Base-by-base conservation (phyloP, 2,329 filamentous ascomycete species). In the Diaporthe citrichinensis region DNA sequence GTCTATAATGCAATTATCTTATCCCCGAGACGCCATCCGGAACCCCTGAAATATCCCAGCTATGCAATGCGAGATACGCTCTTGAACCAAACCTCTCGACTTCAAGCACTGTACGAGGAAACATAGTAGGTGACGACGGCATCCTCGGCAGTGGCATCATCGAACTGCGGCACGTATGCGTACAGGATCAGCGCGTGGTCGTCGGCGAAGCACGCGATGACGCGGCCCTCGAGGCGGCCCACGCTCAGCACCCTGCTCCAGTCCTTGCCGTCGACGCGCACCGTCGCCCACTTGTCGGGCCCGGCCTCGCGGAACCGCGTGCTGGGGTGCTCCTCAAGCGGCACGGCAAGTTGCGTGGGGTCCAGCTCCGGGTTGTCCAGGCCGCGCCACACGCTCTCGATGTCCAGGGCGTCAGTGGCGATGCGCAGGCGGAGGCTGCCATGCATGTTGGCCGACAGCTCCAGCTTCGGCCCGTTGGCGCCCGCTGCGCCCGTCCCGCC, bases 161-260 rank as follows among this genome's bases (percentile, higher is more conserved):
- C 94, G 71, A 92, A 92, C 79, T 92, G 90, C 20, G 93, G 89
- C 44, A 97, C 88, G 79, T 95, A 97, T 3, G 97, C 95, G 81
- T 97, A 97, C 36, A 97, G 86, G 55, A 97, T 95, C 77, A 97
- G 83, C 3, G 94, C 94, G 82, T 95, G 92, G 72, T 94, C 93
- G 80, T 97, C 89, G 53, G 92, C 92, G 83, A 97, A 95, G 82
- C 96, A 98, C 74, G 96, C 97, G 86, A 98, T 97, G 71, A 98
- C 96, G 79, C 95, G 90, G 0, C 95, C 96, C 79, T 97, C 96
- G 41, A 98, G 86, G 69, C 96, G 89, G 1, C 96, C 96, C 17
- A 98, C 96, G 83, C 95, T 97, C 78, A 99, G 88, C n/a, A 98
- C 96, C 79, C 91, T 92, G 44, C 95, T 95, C 96, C 97, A 98